Conservation (phyloP, 176 grass and related monocot genomes). For the Tillandsia leiboldiana region DNA sequence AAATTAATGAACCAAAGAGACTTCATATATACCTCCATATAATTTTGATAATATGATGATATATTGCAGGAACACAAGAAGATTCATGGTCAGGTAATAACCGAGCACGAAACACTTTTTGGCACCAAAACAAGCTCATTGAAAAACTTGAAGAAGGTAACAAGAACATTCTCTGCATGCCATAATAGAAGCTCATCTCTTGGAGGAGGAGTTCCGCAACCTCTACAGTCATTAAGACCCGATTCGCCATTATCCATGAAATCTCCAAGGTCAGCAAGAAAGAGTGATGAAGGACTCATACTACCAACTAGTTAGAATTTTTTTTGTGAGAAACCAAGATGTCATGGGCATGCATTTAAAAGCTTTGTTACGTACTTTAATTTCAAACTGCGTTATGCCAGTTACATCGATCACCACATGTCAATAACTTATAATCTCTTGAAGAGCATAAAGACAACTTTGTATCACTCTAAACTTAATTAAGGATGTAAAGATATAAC, state of each 20-base stretch:
- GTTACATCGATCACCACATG: too few species aligned
- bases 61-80: conserved; percentile 25
- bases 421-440: too few species aligned
- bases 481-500: too few species aligned
- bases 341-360: too few species aligned
- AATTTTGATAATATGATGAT: conserved; percentile 1
- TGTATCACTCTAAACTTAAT: too few species aligned
- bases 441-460: too few species aligned
- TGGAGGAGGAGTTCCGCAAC: not conserved
- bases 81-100: conserved; percentile 13
- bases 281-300: not conserved
- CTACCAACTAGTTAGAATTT: not conserved
- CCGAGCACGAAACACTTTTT: conserved; percentile 6
- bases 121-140: conserved; percentile 11
- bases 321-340: not conserved
- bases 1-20: not conserved
- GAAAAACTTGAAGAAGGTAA: conserved; percentile 13
- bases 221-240: not conserved
- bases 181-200: not conserved
- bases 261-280: not conserved
- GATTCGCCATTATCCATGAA: not conserved
- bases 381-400: too few species aligned
- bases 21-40: not conserved
- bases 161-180: conserved; percentile 2
- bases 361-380: too few species aligned